Evolutionary conservation across 306 rosid species (phyloP).

Genomic region (Cicer chorassanicum): DNA sequence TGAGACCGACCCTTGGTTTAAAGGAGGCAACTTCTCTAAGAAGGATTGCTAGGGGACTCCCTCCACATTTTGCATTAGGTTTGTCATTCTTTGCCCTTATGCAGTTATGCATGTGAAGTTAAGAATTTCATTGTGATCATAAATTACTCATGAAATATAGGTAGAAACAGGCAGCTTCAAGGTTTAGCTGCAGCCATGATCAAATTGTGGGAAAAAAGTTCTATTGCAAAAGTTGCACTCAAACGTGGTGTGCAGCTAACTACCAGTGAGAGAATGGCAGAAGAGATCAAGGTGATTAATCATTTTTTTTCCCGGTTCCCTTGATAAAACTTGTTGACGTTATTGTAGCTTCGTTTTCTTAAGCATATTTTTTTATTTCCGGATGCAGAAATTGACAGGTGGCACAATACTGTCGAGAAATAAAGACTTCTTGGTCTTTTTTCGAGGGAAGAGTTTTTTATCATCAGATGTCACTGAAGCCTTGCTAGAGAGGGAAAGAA

Average conservation of each 20-base stretch:
- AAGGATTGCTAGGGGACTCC: slow-evolving; percentile 87
- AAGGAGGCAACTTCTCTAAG: slow-evolving; percentile 81
- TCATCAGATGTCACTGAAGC: slow-evolving; percentile 78
- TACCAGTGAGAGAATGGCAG: slow-evolving; percentile 99
- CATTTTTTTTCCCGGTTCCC: slow-evolving; percentile 32
- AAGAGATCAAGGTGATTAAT: slow-evolving; percentile 83
- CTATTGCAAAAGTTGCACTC: slow-evolving; percentile 89
- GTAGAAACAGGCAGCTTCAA: slow-evolving; percentile 91
- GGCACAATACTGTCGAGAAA: slow-evolving; percentile 85
- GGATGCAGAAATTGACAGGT: slow-evolving; percentile 85
- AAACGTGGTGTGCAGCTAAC: slow-evolving; percentile 97
- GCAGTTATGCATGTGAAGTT: slow-evolving; percentile 39
- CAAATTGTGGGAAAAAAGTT: slow-evolving; percentile 88
- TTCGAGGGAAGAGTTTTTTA: slow-evolving; percentile 85
- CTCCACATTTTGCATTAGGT: slow-evolving; percentile 99
- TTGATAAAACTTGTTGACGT: slow-evolving; percentile 31
- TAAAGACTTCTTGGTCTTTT: slow-evolving; percentile 93
- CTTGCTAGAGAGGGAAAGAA: slow-evolving; percentile 82
- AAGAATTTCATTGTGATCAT: slow-evolving; percentile 38
- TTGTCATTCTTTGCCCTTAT: slow-evolving; percentile 34
- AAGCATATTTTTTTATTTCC: slow-evolving; percentile 34
- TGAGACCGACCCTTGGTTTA: slow-evolving; percentile 74
- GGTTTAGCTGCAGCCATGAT: slow-evolving; percentile 85
- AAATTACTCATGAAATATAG: slow-evolving; percentile 53
- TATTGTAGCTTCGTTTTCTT: slow-evolving; percentile 6